phyloP scores from a whole-genome alignment of 345 rosid species.

The Stellera chamaejasme region DNA sequence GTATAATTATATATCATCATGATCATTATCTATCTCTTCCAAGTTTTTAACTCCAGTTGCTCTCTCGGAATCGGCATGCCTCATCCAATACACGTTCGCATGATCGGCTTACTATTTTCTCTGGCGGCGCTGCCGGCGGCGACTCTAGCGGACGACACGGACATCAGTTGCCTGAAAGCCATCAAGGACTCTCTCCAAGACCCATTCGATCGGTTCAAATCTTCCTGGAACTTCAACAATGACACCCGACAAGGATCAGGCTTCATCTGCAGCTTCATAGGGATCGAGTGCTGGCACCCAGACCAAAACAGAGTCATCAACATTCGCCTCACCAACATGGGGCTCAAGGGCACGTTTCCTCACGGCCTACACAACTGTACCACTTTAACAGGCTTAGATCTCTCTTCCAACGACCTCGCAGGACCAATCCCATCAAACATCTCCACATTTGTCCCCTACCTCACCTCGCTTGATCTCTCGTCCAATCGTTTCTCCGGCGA shows the following conservation, averaged over 20 bases:
- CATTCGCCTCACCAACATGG: conserved; percentile 12
- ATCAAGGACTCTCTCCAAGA: neutral
- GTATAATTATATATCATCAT: too few relatives aligned
- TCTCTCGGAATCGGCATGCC: too few relatives aligned
- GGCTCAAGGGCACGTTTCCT: conserved; percentile 25
- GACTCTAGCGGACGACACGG: neutral
- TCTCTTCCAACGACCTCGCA: conserved; percentile 15
- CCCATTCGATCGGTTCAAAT: neutral
- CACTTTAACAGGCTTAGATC: conserved; percentile 5
- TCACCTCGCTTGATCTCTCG: conserved; percentile 16
- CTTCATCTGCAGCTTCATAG: conserved; percentile 13
- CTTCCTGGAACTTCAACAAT: conserved; percentile 16
- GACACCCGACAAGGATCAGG: neutral
- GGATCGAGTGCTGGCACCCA: conserved; percentile 15
- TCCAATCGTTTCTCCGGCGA: conserved; percentile 22
- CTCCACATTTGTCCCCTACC: neutral
- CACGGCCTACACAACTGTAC: conserved; percentile 10
- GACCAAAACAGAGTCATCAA: conserved; percentile 5
- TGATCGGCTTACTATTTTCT: too few relatives aligned
- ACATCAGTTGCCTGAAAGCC: conserved; percentile 2
- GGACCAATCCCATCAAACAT: conserved; percentile 12
- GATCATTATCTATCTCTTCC: too few relatives aligned
- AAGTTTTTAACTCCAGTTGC: too few relatives aligned
- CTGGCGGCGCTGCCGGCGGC: too few relatives aligned
- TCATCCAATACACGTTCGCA: too few relatives aligned